Evolutionary conservation across 805 yeast species (phyloP), one percentile per base, ranked within the genome.

Genomic region (Sugiyamaella valdiviana): DNA sequence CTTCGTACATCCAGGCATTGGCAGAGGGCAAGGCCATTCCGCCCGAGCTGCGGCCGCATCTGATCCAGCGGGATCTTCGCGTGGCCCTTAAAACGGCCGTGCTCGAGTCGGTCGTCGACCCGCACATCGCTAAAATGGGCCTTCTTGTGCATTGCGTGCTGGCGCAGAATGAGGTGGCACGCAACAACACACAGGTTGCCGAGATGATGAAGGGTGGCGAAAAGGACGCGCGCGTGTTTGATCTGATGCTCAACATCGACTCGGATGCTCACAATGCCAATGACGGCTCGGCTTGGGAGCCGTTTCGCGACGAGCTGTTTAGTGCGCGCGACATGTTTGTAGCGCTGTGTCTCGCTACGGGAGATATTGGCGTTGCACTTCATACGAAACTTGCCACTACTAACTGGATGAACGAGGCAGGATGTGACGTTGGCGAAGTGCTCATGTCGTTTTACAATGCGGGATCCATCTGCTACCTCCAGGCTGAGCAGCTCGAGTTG

Each of bases 241-340:
- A 47, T 42, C 41, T 57, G 22, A 39, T 45, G 6, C 26, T 58
- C 5, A 45, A 46, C 7, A 21, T 47, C 16, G 59, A 54, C 14
- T 48, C 24, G 7, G 51, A 32, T 2, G 46, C 32, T 6, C 37
- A 29, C 15, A 35, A 39, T 10, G 20, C 46, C n/a, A 48, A 49
- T 44, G 49, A 51, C 29, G 23, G 40, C 6, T 57, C 46, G n/a
- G 56, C 62, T 2, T 59, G 62, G 62, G 32, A 77, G 47, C 84
- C 83, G 2, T 89, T 85, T 62, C 71, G 81, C 35, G 86, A 83
- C 49, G 96, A 88, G 57, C 76, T 84, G 53, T 82, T 89, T 63
- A 79, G 81, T 48, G 83, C 87, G 1, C 73, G 91, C 64, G 95
- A 89, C 57, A 52, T 86, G 49, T 77, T 82, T 55, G 80, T 85